Base-by-base conservation (phyloP, 371 early-diverging fungal genomes). In the Rhizopus microsporus region DNA sequence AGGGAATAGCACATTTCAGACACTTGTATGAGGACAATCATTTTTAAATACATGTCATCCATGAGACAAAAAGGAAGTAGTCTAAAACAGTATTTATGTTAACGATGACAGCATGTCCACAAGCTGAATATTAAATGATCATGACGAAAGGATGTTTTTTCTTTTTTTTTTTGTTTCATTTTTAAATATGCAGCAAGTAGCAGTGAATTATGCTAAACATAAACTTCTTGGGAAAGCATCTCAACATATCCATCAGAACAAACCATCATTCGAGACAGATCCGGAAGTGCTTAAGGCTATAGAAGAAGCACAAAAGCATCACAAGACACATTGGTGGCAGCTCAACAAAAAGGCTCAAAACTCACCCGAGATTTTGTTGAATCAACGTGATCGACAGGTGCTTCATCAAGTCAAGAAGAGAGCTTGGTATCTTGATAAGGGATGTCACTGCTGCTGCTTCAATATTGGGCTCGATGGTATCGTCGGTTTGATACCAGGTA, bases 401-500 rank as follows among this genome's bases (percentile, higher is more conserved):
- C 54, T 77, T 13, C 54, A 56, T 2, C 58, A 51, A 30, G 77
- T 81, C 42, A 78, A 75, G 51, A 48, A 39, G 0, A 50, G 69
- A 10, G 78, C 79, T 0, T 64, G 63, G 54, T 63, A 63, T 45
- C 51, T 78, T 33, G 81, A 79, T 53, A 54, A 68, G 49, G 80
- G 80, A 2, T 66, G 66, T 53, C 42, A 65, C 5, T 77, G 76
- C 49, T 77, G 83, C 37, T 68, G 83, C 40, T 67, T 65, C 34
- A 65, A 54, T 13, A 39, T 83, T 15, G 81, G 83, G 0, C 45
- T 83, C 10, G 83, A 83, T 52, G 71, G 71, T 38, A 7, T 82
- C 7, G 47, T 82, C 16, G 82, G 82, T 5, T 34, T 83, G 23
- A 64, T 83, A 31, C 83, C 83, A 0, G 68, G 67, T 2, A 56